Evolutionary conservation across 2,329 filamentous ascomycete species (phyloP).

Genomic region (Colletotrichum liaoningense): DNA sequence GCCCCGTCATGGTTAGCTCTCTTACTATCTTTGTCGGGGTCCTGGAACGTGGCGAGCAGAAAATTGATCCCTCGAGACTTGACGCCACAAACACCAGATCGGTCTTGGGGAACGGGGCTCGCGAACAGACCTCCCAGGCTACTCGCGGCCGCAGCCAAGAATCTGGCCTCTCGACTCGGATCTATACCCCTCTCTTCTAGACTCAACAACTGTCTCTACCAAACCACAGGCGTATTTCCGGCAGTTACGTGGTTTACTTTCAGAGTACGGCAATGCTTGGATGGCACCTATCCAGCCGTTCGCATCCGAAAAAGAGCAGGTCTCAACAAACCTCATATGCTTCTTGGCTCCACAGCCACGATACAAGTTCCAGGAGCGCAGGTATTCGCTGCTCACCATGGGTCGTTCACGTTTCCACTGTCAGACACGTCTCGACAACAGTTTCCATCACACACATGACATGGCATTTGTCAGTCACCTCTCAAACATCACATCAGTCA

Average conservation of each 20-base stretch:
- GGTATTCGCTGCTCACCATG: neutral
- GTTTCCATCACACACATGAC: conserved; percentile 9
- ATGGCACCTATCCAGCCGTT: neutral
- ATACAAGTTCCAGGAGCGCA: neutral
- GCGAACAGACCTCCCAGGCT: conserved; percentile 14
- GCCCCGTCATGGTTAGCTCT: conserved; percentile 12
- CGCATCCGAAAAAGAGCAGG: neutral
- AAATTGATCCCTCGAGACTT: neutral
- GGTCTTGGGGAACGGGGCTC: conserved; percentile 9
- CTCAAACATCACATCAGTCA: conserved; percentile 20
- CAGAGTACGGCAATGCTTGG: neutral
- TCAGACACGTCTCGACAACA: conserved; percentile 2
- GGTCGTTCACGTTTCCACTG: neutral
- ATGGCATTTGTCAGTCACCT: conserved; percentile 11
- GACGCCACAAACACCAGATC: conserved; percentile 12
- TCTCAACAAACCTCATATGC: neutral
- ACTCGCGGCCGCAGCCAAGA: neutral
- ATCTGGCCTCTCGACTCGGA: conserved; percentile 1
- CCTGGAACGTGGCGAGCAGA: conserved; percentile 28
- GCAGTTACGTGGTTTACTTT: neutral
- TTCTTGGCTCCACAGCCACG: neutral
- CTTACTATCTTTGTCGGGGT: neutral
- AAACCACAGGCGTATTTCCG: neutral
- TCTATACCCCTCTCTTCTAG: neutral
- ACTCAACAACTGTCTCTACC: neutral